Conservation (phyloP, 441 rosid species). For the Adansonia grandidieri region DNA sequence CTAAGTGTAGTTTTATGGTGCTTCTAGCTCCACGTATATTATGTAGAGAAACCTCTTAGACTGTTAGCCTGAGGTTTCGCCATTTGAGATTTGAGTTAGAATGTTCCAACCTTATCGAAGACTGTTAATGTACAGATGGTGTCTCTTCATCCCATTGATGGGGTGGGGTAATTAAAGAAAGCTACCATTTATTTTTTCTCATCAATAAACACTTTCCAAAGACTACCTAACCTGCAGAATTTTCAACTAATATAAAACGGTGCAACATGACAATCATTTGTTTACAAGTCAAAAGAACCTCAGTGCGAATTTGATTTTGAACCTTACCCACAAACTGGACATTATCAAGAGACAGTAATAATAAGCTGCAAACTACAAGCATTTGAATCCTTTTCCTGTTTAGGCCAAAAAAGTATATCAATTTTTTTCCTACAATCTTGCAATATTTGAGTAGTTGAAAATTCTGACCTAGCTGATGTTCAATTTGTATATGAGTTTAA, state of each 20-base stretch:
- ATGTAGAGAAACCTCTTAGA: not conserved
- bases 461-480: not conserved
- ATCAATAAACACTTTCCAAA: not conserved
- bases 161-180: conserved; percentile 11
- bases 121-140: not conserved
- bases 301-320: not conserved
- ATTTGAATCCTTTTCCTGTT: conserved; percentile 4
- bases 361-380: not conserved
- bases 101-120: not conserved
- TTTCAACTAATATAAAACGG: not conserved
- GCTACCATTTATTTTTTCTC: not conserved
- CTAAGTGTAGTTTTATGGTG: conserved; percentile 7
- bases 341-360: not conserved
- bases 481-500: not conserved
- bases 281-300: not conserved
- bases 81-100: not conserved
- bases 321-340: not conserved
- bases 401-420: not conserved
- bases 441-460: not conserved
- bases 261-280: not conserved
- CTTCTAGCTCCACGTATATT: not conserved
- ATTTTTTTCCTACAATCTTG: not conserved
- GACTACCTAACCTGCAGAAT: not conserved
- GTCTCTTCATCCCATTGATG: conserved; percentile 29
- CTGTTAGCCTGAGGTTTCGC: not conserved